A percentile compares a stretch with the other conserved stretches of the same genome.
These are phyloP conservation scores for Ormosia emarginata DNA, from an alignment of 306 rosid species.

Conservation along the genomic window DNA sequence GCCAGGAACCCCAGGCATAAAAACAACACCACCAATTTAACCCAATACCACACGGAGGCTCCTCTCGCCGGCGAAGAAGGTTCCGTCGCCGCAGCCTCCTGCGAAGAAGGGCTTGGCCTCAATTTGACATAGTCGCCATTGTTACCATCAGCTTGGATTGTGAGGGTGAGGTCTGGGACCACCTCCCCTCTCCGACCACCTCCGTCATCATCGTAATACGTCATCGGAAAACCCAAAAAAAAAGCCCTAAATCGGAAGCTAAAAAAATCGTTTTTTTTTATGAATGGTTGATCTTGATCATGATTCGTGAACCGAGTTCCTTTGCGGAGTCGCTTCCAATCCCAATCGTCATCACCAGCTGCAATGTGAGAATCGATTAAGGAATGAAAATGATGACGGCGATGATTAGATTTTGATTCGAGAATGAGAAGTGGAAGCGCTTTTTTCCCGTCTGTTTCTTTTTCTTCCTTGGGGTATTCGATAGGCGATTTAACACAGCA, in stretches of 20 bases:
- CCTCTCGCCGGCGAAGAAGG: conserved; percentile 26
- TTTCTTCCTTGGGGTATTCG: neutral
- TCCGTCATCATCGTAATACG: conserved; percentile 43
- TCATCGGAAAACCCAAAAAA: conserved; percentile 40
- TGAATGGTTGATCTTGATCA: neutral
- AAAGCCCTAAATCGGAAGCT: conserved; percentile 25
- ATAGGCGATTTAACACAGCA: neutral
- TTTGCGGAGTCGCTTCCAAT: neutral
- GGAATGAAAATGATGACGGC: neutral
- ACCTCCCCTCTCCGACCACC: conserved; percentile 43
- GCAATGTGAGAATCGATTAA: conserved; percentile 16
- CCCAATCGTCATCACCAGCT: neutral
- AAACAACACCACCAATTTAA: conserved; percentile 48
- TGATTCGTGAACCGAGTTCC: neutral
- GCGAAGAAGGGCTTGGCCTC: conserved; percentile 25
- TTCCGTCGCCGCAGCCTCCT: conserved; percentile 34
- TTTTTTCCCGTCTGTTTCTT: neutral
- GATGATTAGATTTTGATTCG: neutral
- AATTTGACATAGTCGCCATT: conserved; percentile 63
- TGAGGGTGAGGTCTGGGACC: conserved; percentile 48
- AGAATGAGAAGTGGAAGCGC: neutral
- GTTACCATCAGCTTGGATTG: conserved; percentile 41
- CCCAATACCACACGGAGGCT: conserved; percentile 60
- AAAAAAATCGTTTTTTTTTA: neutral
- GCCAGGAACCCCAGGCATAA: conserved; percentile 56